Evolutionary conservation across 768 basidiomycete genomes (phyloP).

Genomic region (Lactarius hengduanensis): DNA sequence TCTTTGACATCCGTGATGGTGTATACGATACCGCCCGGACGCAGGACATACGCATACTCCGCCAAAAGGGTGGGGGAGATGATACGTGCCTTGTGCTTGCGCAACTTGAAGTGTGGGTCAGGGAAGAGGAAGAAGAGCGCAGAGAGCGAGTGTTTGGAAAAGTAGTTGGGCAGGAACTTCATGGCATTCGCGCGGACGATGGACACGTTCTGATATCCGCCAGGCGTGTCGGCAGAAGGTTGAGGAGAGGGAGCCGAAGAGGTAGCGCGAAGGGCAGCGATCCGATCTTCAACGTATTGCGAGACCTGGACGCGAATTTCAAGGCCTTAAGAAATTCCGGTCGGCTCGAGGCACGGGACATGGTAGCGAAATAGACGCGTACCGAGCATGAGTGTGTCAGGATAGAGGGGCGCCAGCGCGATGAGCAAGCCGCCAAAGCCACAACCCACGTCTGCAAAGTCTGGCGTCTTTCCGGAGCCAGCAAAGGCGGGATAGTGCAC

Average conservation of each 20-base stretch:
- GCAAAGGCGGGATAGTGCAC: conserved; percentile 76
- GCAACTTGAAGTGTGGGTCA: conserved; percentile 96
- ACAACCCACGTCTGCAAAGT: conserved; percentile 97
- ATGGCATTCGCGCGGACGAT: conserved; percentile 95
- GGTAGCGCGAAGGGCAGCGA: conserved; percentile 83
- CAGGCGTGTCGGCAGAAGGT: conserved; percentile 32
- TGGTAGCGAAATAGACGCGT: conserved; percentile 32
- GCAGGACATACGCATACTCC: conserved; percentile 93
- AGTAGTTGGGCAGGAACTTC: conserved; percentile 98
- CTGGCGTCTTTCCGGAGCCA: conserved; percentile 62
- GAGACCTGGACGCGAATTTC: conserved; percentile 97
- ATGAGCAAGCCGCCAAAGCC: conserved; percentile 96
- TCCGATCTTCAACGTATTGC: conserved; percentile 93
- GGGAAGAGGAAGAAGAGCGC: conserved; percentile 98
- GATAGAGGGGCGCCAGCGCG: conserved; percentile 84
- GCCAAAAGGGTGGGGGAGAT: conserved; percentile 97
- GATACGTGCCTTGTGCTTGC: conserved; percentile 99
- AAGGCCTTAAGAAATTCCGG: conserved; percentile 59
- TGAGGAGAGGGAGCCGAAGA: conserved; percentile 33
- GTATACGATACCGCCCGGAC: conserved; percentile 93
- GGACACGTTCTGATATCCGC: conserved; percentile 83
- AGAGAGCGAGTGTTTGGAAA: conserved; percentile 83
- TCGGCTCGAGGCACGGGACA: conserved; percentile 6
- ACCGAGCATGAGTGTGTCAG: conserved; percentile 94
- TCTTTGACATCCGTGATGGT: conserved; percentile 97